Evolutionary conservation across 495 filamentous ascomycete species (phyloP), one percentile per base, ranked within the genome.

Genomic region (Penicillium roqueforti): DNA sequence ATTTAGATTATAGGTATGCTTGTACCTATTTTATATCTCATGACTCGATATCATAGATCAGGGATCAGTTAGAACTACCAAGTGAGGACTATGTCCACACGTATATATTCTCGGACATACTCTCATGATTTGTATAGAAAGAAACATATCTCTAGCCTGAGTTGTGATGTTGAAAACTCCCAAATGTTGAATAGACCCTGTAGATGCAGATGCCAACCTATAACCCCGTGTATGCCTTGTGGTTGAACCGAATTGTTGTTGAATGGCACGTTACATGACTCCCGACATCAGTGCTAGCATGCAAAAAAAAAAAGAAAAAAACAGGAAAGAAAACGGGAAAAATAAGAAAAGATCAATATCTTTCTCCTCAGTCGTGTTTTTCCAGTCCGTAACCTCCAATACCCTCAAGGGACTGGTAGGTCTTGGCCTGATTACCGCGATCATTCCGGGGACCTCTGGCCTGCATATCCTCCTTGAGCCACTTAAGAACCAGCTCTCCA

Each of bases 361-460:
- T 44, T 25, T 6, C 22, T 36, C 16, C n/a, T 60, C 54, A 72
- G 41, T 58, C 66, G 64, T 67, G 78, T 54, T 83, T 83, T 79
- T 93, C 88, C 37, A 81, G 68, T 4, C 91, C 91, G 76, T 95
- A 95, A 3, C 91, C 91, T 3, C 91, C 91, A 47, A 87, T 74
- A 0, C 87, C 89, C 4, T 83, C 80, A 10, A 77, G 58, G 34
- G 66, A 80, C 51, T 75, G 71, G 56, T 95, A 95, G 10, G 86
- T 83, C 73, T 82, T 84, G 2, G 83, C 88, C 72, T 93, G 81
- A 19, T 76, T 78, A 0, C 76, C 74, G 25, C 76, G 67, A 14
- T 69, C 77, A 60, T 82, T 78, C 63, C 93, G 77, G 14, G 90
- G 91, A 0, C 95, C 93, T 48, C 93, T 78, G 54, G 88, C 86